Evolutionary conservation across 208 protist species (phyloP), one percentile per base, ranked within the genome.

Genomic region (Acanthamoeba healyi): DNA sequence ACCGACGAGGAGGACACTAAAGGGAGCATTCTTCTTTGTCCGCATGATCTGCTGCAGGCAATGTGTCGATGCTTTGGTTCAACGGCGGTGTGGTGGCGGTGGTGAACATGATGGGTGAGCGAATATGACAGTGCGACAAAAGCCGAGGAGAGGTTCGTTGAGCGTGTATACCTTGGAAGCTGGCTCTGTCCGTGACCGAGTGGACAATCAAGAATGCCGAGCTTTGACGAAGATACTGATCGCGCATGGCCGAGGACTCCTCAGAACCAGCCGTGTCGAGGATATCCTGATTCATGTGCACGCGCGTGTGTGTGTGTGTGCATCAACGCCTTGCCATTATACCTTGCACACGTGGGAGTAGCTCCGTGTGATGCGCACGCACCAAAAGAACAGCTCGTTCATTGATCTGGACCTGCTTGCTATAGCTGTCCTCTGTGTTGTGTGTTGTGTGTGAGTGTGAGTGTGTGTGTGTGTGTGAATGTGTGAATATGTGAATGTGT

Each of bases 221-320:
- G 44, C 44, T 12, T 49, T 4, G 4, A 12, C 44, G 44, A 12
- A 49, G 4, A 49, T 12, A 49, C 44, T 98, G 96, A 40, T 98
- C 97, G 54, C 97, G 94, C 96, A 98, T 98, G 22, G 97, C 95
- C 14, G 56, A 92, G 82, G 94, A 98, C 86, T 97, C 97, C 82
- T 97, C 96, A 42, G 97, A 94, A 22, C 88, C 97, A 15, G 96
- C 96, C 29, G 97, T 97, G 95, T 98, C 97, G 24, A 96, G 77
- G 44, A 98, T 97, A 46, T 98, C 96, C 15, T 97, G 89, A 2
- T n/a, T 10, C 61, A 9, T 17, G 22, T 32, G 9, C 26, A 36
- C 26, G 29, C 15, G 22, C 54, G 22, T 61, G 54, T 61, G 54
- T 61, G 54, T 40, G n/a, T 29, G 70, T 36, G 26, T 22, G n/a